These are phyloP conservation scores for Colletotrichum lupini DNA, from an alignment of 2,329 filamentous ascomycete genomes.

Conservation along the genomic window DNA sequence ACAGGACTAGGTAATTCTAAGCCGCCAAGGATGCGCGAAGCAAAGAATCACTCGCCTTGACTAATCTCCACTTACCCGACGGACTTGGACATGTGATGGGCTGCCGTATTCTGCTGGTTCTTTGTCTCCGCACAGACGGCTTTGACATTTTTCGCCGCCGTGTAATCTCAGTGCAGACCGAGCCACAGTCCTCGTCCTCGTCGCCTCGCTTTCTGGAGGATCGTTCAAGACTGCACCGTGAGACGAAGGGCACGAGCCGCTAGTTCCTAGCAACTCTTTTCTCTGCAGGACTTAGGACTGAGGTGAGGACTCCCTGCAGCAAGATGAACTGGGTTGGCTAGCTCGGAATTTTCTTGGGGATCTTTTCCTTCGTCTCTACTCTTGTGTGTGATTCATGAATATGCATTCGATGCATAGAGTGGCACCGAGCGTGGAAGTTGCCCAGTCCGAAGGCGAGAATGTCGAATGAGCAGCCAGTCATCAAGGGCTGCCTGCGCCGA, in stretches of 20 bases:
- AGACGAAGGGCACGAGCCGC: constrained; percentile 17
- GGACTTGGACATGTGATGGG: constrained; percentile 18
- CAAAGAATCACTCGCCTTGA: constrained; percentile 13
- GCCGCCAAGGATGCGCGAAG: neutral
- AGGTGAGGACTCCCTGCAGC: neutral
- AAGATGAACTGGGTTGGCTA: too few species aligned
- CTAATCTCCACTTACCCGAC: constrained; percentile 3
- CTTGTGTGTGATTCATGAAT: neutral
- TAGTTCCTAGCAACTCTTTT: neutral
- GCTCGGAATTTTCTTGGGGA: neutral
- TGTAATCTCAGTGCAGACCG: constrained; percentile 27
- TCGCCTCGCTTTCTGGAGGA: neutral
- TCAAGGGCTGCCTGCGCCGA: neutral
- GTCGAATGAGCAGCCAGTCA: neutral
- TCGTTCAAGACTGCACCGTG: neutral
- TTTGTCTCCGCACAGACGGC: constrained; percentile 23
- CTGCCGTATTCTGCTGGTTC: neutral
- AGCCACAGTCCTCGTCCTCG: constrained; percentile 6
- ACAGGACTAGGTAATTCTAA: neutral
- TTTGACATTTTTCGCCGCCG: constrained; percentile 26
- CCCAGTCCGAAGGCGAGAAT: neutral
- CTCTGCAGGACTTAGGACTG: neutral
- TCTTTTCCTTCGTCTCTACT: neutral
- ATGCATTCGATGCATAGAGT: constrained; percentile 2
- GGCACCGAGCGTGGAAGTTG: neutral